Evolutionary conservation across 2,329 filamentous ascomycete genomes (phyloP).

Genomic region (Venturia effusa): DNA sequence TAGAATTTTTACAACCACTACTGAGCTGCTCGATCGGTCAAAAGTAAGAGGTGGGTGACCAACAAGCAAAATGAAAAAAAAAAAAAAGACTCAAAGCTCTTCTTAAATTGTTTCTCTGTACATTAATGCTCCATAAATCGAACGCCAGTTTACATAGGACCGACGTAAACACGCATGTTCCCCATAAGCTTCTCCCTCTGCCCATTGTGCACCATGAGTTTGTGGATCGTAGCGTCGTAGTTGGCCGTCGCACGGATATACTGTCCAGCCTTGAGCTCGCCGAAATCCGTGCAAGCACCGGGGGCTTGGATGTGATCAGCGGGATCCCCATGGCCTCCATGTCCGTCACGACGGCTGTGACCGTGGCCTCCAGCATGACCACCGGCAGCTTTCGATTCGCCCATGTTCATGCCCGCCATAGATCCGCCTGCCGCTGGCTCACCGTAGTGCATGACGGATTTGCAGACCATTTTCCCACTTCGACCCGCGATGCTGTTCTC

Average conservation of each 20-base stretch:
- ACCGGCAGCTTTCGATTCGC: neutral
- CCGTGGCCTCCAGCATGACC: neutral
- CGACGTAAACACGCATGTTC: conserved; percentile 13
- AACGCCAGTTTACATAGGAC: neutral
- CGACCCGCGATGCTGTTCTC: neutral
- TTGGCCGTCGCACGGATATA: neutral
- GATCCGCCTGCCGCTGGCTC: neutral
- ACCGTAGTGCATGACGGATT: conserved; percentile 12
- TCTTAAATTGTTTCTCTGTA: too few relatives aligned
- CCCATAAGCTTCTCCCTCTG: conserved; percentile 11
- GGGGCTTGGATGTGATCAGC: conserved; percentile 11
- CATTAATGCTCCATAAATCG: neutral
- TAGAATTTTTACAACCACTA: too few relatives aligned
- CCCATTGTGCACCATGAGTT: conserved; percentile 10
- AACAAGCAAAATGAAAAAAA: too few relatives aligned
- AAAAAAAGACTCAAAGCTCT: too few relatives aligned
- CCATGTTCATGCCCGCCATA: conserved; percentile 7
- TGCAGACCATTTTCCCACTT: conserved; percentile 6
- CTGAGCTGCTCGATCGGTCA: too few relatives aligned
- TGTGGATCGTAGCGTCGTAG: conserved; percentile 2
- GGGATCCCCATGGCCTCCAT: neutral
- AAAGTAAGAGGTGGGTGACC: too few relatives aligned
- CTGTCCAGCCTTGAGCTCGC: neutral
- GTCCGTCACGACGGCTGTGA: conserved; percentile 1
- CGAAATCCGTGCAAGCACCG: conserved; percentile 10